Base-by-base conservation (phyloP, 345 rosid genomes). In the Aegle marmelos region DNA sequence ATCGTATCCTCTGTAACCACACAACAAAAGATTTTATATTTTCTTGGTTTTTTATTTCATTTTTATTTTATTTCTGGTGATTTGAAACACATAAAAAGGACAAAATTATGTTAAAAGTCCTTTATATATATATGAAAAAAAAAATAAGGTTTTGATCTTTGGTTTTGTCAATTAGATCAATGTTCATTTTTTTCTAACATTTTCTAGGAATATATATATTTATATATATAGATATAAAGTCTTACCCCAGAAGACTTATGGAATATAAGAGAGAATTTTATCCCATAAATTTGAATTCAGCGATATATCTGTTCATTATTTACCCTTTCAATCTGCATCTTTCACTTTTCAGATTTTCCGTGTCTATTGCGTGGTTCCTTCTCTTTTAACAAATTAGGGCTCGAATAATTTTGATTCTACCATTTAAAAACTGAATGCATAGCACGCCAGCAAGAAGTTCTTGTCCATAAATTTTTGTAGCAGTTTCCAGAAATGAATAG, bases 191-290 rank as follows among this genome's bases (percentile, higher is more conserved):
- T 81, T 76, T 31, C 25, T 21, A 33, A 88, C 85, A 92, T 89
- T 69, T 82, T 82, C 83, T 72, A 76, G 79, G 88, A 89, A 88
- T 88, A 84, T 82, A 27, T 41, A 79, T 75, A 33, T 11, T 65
- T 39, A 74, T 79, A 64, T 81, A 76, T 78, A 61, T 86, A 85
- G 79, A 81, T 77, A 84, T 72, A 67, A 16, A 53, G 57, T 74
- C 90, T 90, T 92, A 67, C 36, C 79, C 86, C 80, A 73, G 83
- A 94, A 91, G 95, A 74, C 84, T 83, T 59, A 24, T 36, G 84
- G 87, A 89, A 91, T 91, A 86, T 78, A 70, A 80, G 70, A 72
- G 54, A 79, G 81, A 83, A 77, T 78, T 85, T 72, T 65, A 56
- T 62, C 62, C 71, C 69, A 59, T 62, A 11, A 66, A 63, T 34